Conservation (phyloP, 2,329 filamentous ascomycete species). For the Orbilia quercus region DNA sequence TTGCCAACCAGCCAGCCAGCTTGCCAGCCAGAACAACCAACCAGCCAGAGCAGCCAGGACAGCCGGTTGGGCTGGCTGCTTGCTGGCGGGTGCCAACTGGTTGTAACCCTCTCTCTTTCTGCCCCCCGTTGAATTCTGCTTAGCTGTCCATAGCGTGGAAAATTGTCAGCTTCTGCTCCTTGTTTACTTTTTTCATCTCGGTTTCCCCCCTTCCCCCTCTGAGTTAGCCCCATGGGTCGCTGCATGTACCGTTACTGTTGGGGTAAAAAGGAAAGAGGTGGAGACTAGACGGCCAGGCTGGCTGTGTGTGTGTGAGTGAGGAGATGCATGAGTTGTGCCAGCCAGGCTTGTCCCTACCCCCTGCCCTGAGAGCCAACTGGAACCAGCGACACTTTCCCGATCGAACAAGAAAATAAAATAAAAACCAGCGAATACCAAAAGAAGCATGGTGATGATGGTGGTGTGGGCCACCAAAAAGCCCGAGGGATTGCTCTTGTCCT, state of each 20-base stretch:
- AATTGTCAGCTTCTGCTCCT: constrained; percentile 53
- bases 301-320: constrained; percentile 25
- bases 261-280: constrained; percentile 56
- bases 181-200: constrained; percentile 53
- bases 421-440: constrained; percentile 4
- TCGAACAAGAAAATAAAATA: constrained; percentile 22
- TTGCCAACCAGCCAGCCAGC: constrained; percentile 18
- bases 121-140: constrained; percentile 31
- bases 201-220: constrained; percentile 39
- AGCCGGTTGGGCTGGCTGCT: constrained; percentile 14
- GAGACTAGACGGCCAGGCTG: constrained; percentile 44
- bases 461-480: constrained; percentile 51
- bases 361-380: constrained; percentile 55
- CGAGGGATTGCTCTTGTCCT: constrained; percentile 40
- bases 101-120: constrained; percentile 8
- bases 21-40: constrained; percentile 2
- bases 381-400: constrained; percentile 55
- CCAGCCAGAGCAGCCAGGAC: background rate
- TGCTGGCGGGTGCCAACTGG: constrained; percentile 20
- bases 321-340: constrained; percentile 49
- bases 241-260: constrained; percentile 58
- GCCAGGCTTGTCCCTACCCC: constrained; percentile 26
- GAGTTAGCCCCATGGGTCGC: constrained; percentile 52
- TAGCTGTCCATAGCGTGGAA: constrained; percentile 55
- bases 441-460: constrained; percentile 38